Evolutionary conservation across 495 filamentous ascomycete species (phyloP), one percentile per base, ranked within the genome.

Genomic region (Chlorociboria aeruginascens): DNA sequence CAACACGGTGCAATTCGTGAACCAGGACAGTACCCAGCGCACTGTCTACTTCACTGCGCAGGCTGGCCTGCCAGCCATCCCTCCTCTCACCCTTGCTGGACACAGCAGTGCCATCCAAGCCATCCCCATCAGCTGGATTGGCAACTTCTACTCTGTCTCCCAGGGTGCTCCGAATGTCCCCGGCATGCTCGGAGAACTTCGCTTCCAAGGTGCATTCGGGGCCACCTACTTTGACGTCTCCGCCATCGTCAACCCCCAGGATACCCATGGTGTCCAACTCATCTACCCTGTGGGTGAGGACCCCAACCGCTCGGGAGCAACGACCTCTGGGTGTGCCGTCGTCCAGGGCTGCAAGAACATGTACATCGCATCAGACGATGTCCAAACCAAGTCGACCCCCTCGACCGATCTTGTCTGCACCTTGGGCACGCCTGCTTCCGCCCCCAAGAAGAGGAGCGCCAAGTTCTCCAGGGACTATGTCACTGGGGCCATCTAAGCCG

Each of bases 171-270:
- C 42, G 1, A 53, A 63, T 38, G 50, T 57, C 2, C 63, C 65
- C 0, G 72, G 72, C 58, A 75, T 77, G 71, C 65, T 77, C 13
- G 71, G 66, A 29, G 73, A 77, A 63, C 59, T 74, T 25, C 50
- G 63, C 53, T 74, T 69, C 62, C 57, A 71, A 37, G 63, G 62
- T 35, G 72, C 56, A 53, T 53, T 49, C 16, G 69, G 53, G 45
- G 38, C 61, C 8, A 70, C 61, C 36, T 77, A 60, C 61, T 77
- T 66, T 50, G 73, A 77, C 39, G 70, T 77, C 45, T 74, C 71
- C 4, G 71, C 71, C 56, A 75, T 77, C 45, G 71, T 72, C 54
- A 67, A 74, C 61, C 61, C 68, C 30, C 35, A 53, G 42, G 73
- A 75, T 58, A 50, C 57, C 31, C 28, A 63, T 30, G 61, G 61